Evolutionary conservation across 2,329 filamentous ascomycete species (phyloP), one percentile per base, ranked within the genome.

Genomic region (Beauveria sp.): DNA sequence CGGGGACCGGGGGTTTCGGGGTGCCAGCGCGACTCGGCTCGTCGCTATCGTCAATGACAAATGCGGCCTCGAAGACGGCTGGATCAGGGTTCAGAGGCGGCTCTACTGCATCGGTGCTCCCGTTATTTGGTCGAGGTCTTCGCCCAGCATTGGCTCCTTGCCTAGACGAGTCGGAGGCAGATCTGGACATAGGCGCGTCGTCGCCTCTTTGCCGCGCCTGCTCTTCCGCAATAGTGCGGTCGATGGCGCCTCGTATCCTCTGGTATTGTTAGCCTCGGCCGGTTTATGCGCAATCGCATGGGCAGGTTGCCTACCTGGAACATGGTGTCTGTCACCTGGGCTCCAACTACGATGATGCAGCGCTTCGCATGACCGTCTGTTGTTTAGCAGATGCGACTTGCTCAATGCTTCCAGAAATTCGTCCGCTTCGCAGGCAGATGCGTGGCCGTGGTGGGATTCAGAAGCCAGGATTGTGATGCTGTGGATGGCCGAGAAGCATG

Each of bases 191-290:
- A 68, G 76, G 68, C 61, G 75, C 74, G 66, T 73, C 69, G 67
- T 81, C 75, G 57, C 79, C 77, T 70, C 84, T 84, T 71, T 92
- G 89, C 62, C 90, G 88, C 62, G 91, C 89, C 75, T 96, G 91
- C 76, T 97, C 92, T 77, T 96, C 91, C 69, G 91, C 90, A 69
- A 97, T 94, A 69, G 88, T 88, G 68, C 87, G 86, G 72, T 96
- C 90, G 72, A 96, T 91, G 63, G 89, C 89, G 69, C 88, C 90
- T 77, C 91, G 90, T 68, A 96, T 80, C 79, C 90, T 85, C 89
- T 94, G 71, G 9, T 16, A 24, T 34, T 37, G 52, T 59, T n/a
- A 59, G 56, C 52, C 47, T 51, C 37, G 37, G 47, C 34, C 28
- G n/a, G 14, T 28, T 28, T 20, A n/a, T 3, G 37, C 18, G 48